These are phyloP conservation scores for Apiospora hydei DNA, from an alignment of 2,329 filamentous ascomycete species.

Conservation along the genomic window DNA sequence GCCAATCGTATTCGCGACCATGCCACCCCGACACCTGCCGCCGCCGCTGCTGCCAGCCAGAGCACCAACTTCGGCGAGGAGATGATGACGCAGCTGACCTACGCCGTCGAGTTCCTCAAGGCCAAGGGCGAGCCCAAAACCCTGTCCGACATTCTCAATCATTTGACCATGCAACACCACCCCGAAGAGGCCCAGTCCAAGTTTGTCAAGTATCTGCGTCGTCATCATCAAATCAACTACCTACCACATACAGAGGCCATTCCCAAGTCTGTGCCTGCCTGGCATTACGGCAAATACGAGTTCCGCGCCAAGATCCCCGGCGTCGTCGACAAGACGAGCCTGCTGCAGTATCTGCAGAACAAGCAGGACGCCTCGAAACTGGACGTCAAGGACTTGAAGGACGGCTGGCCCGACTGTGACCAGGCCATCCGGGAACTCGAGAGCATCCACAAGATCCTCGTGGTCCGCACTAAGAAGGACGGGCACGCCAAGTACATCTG, in stretches of 20 bases:
- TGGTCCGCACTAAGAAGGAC: slow-evolving; percentile 92
- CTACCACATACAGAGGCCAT: slow-evolving; percentile 65
- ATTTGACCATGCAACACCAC: slow-evolving; percentile 74
- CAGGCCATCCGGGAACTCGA: slow-evolving; percentile 81
- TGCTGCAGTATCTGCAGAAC: slow-evolving; percentile 81
- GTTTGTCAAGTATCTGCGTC: slow-evolving; percentile 73
- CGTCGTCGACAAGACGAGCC: slow-evolving; percentile 78
- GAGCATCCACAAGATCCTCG: slow-evolving; percentile 78
- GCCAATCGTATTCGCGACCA: slow-evolving; percentile 33
- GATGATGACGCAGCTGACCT: slow-evolving; percentile 87
- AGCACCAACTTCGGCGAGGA: slow-evolving; percentile 79
- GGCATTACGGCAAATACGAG: slow-evolving; percentile 75
- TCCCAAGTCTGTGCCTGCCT: slow-evolving; percentile 66
- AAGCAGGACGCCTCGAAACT: slow-evolving; percentile 84
- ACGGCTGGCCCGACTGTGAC: slow-evolving; percentile 90
- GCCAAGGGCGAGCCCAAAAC: slow-evolving; percentile 72
- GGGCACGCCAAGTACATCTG: slow-evolving; percentile 85
- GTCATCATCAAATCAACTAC: slow-evolving; percentile 67
- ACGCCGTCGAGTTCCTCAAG: slow-evolving; percentile 84
- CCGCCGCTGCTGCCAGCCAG: slow-evolving; percentile 51
- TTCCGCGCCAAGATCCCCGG: slow-evolving; percentile 83
- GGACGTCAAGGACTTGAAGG: slow-evolving; percentile 88
- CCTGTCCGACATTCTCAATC: slow-evolving; percentile 80
- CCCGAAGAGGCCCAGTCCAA: slow-evolving; percentile 67
- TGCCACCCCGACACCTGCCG: slow-evolving; percentile 38